Evolutionary conservation across 2,329 filamentous ascomycete species (phyloP).

Genomic region (Exophiala aquamarina): DNA sequence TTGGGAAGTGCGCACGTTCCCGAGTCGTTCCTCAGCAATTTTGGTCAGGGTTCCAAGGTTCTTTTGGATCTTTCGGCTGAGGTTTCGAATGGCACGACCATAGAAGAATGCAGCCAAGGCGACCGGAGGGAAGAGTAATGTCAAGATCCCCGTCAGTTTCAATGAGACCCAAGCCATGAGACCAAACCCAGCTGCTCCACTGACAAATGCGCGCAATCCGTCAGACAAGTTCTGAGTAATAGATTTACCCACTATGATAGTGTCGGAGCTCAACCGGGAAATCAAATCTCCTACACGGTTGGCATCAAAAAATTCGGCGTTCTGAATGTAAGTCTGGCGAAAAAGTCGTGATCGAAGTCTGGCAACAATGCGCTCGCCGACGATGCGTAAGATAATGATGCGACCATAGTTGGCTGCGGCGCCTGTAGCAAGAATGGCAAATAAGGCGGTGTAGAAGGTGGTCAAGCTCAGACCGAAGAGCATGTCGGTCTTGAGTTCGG

Average conservation of each 20-base stretch:
- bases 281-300: constrained; percentile 96
- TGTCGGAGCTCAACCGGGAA: constrained; percentile 91
- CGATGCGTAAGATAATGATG: constrained; percentile 88
- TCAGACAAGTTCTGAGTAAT: constrained; percentile 98
- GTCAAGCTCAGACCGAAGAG: constrained; percentile 82
- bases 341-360: constrained; percentile 87
- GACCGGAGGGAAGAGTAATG: constrained; percentile 85
- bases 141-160: constrained; percentile 82
- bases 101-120: constrained; percentile 90
- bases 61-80: constrained; percentile 90
- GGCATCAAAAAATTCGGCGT: constrained; percentile 91
- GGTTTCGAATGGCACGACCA: constrained; percentile 80
- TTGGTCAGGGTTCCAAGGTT: constrained; percentile 91
- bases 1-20: constrained; percentile 94
- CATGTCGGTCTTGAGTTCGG: constrained; percentile 57
- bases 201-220: constrained; percentile 86
- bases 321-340: constrained; percentile 89
- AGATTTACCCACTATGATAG: constrained; percentile 96
- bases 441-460: constrained; percentile 86
- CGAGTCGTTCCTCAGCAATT: constrained; percentile 95
- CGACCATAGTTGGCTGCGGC: constrained; percentile 90
- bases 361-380: constrained; percentile 92
- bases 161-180: constrained; percentile 97
- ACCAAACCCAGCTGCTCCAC: constrained; percentile 81
- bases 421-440: constrained; percentile 72